phyloP scores from a whole-genome alignment of 2,329 filamentous ascomycete species.

The Macroventuria anomochaeta region DNA sequence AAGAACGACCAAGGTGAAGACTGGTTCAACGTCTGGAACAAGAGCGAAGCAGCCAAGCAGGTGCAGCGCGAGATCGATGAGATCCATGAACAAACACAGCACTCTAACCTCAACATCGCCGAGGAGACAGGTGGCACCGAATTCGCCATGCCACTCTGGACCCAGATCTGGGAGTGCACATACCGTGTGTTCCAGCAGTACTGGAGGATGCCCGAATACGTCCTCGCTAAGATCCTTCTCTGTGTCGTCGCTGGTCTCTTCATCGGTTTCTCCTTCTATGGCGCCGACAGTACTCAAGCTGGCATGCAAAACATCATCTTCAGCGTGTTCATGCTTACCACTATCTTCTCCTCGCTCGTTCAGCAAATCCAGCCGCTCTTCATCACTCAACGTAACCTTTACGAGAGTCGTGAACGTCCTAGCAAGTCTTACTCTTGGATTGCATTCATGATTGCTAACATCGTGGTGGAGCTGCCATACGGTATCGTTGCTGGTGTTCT shows the following conservation, averaged over 20 bases:
- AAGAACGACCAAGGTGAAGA: slow-evolving; percentile 41
- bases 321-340: slow-evolving; percentile 59
- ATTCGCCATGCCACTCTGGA: slow-evolving; percentile 52
- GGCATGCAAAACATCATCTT: slow-evolving; percentile 57
- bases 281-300: slow-evolving; percentile 45
- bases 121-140: slow-evolving; percentile 49
- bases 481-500: slow-evolving; percentile 67
- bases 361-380: slow-evolving; percentile 67
- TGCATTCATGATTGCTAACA: slow-evolving; percentile 73
- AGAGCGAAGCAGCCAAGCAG: slow-evolving; percentile 23
- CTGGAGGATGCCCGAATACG: slow-evolving; percentile 55
- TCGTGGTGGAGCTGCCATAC: slow-evolving; percentile 75
- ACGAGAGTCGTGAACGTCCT: slow-evolving; percentile 66
- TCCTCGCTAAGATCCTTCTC: slow-evolving; percentile 44
- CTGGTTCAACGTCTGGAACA: slow-evolving; percentile 52
- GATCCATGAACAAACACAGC: slow-evolving; percentile 47
- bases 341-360: slow-evolving; percentile 55
- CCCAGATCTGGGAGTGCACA: slow-evolving; percentile 46
- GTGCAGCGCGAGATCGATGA: slow-evolving; percentile 50
- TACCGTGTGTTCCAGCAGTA: slow-evolving; percentile 55
- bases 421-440: slow-evolving; percentile 78
- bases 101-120: slow-evolving; percentile 35
- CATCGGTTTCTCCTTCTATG: slow-evolving; percentile 53
- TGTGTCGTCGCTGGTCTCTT: slow-evolving; percentile 39
- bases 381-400: slow-evolving; percentile 63